Evolutionary conservation across 73 alveolate genomes (phyloP), one percentile per base, ranked within the genome.

Genomic region (Paramecium octaurelia): DNA sequence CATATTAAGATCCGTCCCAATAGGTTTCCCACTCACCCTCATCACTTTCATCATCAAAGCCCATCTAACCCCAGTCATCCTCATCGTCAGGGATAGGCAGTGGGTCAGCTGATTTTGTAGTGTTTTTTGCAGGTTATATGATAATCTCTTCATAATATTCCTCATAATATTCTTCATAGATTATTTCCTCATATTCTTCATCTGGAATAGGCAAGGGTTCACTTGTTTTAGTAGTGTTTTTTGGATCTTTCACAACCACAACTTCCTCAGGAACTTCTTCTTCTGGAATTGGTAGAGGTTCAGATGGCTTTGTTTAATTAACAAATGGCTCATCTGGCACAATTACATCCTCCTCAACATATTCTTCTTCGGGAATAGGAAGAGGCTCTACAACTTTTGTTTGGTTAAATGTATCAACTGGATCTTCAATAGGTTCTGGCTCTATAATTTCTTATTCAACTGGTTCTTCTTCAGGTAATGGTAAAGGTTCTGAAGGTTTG

Each of bases 21-120:
- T 64, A 64, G 14, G 84, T 64, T 64, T 64, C 84, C 84, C 84
- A 64, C 31, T 64, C 84, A 6, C 48, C 84, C 21, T 64, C 84
- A 31, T 64, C 84, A 1, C 84, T 23, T 64, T 64, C 84, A 64
- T 64, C 84, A 27, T 12, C 50, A 24, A 31, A 64, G 7, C 21
- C 84, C 84, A 64, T 27, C 46, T 34, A 31, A 64, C 84, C 84
- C 42, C 42, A 64, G n/a, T 64, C 84, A 31, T 34, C 83, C 4
- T 60, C 84, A 27, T 64, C 84, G 0, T 64, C 84, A 23, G 84
- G 84, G 18, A 64, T 0, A 7, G 84, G 54, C 9, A 64, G 14
- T 27, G 42, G 84, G 31, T 50, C 46, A 23, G 84, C 84, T 10
- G 42, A 12, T 34, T 64, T 64, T 9, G 84, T 64, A 3, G 84